Conservation (phyloP, 306 rosid genomes). For the Vigna hirtella region DNA sequence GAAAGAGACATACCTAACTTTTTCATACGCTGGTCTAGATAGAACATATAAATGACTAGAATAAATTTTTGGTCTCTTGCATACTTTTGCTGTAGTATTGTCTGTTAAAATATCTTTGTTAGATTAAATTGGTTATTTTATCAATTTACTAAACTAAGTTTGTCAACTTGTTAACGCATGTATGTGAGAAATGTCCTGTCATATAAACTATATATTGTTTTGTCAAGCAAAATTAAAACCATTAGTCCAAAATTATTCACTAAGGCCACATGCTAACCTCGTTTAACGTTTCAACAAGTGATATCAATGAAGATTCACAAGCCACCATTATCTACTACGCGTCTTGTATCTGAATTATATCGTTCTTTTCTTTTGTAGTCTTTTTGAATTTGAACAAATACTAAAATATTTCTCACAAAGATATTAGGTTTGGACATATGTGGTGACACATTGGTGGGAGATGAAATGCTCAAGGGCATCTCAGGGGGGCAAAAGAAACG, state of each 20-base stretch:
- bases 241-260: background rate
- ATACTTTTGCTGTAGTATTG: too few relatives aligned
- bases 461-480: conserved; percentile 98
- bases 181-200: too few relatives aligned
- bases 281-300: conserved; percentile 5
- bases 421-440: conserved; percentile 98
- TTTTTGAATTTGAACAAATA: conserved; percentile 38
- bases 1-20: background rate
- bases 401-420: conserved; percentile 82
- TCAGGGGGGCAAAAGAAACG: conserved; percentile 99
- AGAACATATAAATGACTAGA: background rate
- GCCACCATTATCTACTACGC: background rate
- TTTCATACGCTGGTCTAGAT: background rate
- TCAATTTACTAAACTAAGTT: background rate
- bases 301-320: conserved; percentile 8
- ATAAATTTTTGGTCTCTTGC: too few relatives aligned
- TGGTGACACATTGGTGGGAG: conserved; percentile 98
- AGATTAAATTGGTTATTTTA: background rate
- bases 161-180: background rate
- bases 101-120: background rate
- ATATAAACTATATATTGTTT: too few relatives aligned
- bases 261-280: background rate
- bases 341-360: background rate
- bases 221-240: too few relatives aligned
- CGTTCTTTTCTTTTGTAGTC: conserved; percentile 30